Base-by-base conservation (phyloP, 2,329 filamentous ascomycete genomes). In the Aureobasidium lini region DNA sequence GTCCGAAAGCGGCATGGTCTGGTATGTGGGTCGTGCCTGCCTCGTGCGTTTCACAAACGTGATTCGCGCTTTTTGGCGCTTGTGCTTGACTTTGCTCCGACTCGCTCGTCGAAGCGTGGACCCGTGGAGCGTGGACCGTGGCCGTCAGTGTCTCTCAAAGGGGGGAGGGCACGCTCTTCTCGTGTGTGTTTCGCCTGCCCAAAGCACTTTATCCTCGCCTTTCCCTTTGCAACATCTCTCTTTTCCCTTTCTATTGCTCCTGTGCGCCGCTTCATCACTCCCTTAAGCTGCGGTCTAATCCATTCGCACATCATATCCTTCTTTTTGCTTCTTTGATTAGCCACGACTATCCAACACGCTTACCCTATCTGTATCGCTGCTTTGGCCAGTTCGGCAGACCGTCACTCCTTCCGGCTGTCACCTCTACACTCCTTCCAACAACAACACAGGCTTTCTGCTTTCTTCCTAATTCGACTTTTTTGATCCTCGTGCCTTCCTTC, bases 221-320 rank as follows among this genome's bases (percentile, higher is more conserved):
- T 50, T 49, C 44, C 31, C 46, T 50, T 40, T 52, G 37, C 57
- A 48, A 48, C 57, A 43, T 59, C 46, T 44, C 47, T 52, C 46
- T 59, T 36, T 59, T 59, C 39, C 28, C 47, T 43, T 49, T 39
- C 47, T 50, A 37, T 50, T 59, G 46, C 37, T 40, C 42, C 53
- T 57, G 53, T 57, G 53, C 57, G 46, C 46, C 47, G 57, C 57
- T 48, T 44, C 46, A 59, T 59, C 57, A 49, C 57, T 59, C 57
- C 47, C 46, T 59, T 59, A 50, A n/a, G 57, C 46, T 52, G 57
- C 46, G 32, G 56, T 37, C 42, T 40, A 44, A 46, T 44, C 39
- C 16, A 31, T 16, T 43, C 39, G 39, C 52, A 31, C 39, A 39
- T 34, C n/a, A 34, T 36, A 31, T 57, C 31, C 36, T 36, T 40